Evolutionary conservation across 192 early-diverging fungal genomes (phyloP).

Genomic region (Diversispora epigaea): DNA sequence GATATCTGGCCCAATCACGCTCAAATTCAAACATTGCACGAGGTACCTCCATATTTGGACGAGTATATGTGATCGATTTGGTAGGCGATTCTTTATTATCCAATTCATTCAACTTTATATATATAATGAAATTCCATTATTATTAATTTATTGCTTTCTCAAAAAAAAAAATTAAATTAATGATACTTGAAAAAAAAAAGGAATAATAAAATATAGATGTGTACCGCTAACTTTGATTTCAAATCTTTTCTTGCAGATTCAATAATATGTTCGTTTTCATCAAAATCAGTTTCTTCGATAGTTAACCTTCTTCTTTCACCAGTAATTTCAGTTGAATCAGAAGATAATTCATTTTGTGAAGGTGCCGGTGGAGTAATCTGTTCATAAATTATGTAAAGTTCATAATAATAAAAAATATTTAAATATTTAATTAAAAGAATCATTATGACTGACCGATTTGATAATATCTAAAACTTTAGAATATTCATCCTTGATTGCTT

Average conservation of each 20-base stretch:
- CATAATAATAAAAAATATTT: not conserved
- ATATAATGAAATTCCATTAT: not conserved
- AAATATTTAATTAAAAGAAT: not conserved
- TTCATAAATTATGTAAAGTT: not conserved
- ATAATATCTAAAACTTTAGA: conserved; percentile 39
- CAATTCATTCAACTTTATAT: not conserved
- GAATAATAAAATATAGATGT: no score
- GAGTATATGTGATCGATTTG: not conserved
- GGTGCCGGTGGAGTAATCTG: not conserved
- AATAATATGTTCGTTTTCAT: not conserved
- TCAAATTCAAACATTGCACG: conserved; percentile 71
- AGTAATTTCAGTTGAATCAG: not conserved
- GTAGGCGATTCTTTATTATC: not conserved
- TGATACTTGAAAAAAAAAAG: no score
- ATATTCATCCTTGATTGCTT: conserved; percentile 63
- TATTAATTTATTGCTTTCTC: no score
- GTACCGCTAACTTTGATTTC: no score
- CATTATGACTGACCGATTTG: not conserved
- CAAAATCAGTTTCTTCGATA: conserved; percentile 28
- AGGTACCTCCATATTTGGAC: conserved; percentile 38
- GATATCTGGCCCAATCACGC: conserved; percentile 67
- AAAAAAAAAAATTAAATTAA: no score
- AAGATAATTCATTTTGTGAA: not conserved
- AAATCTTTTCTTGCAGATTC: not conserved
- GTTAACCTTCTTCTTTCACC: not conserved